Evolutionary conservation across 2,329 filamentous ascomycete genomes (phyloP).

Genomic region (Cladosporium sp.): DNA sequence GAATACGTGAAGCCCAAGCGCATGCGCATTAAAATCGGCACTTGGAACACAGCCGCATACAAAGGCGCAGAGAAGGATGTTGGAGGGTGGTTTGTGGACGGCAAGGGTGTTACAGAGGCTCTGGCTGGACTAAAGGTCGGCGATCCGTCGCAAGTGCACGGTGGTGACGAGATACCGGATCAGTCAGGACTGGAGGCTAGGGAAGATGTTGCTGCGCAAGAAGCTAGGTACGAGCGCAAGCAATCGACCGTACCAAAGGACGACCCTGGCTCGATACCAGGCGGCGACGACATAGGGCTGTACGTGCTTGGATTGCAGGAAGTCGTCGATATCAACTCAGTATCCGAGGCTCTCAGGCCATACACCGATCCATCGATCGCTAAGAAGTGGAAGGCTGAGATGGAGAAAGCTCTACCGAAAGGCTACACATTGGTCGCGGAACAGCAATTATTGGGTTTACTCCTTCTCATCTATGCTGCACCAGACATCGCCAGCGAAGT

Average conservation of each 20-base stretch:
- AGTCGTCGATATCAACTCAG: slow-evolving; percentile 79
- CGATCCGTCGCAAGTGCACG: slow-evolving; percentile 24
- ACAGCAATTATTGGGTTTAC: slow-evolving; percentile 82
- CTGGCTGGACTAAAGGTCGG: slow-evolving; percentile 55
- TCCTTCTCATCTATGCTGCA: slow-evolving; percentile 83
- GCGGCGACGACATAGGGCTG: slow-evolving; percentile 72
- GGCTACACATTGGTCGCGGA: slow-evolving; percentile 77
- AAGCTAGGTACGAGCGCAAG: slow-evolving; percentile 47
- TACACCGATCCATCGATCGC: slow-evolving; percentile 72
- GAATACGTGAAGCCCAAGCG: slow-evolving; percentile 77
- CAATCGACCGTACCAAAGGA: slow-evolving; percentile 46
- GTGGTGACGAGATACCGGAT: slow-evolving; percentile 19
- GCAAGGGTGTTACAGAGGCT: slow-evolving; percentile 66
- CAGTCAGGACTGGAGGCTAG: slow-evolving; percentile 33
- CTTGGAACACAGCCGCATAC: slow-evolving; percentile 90
- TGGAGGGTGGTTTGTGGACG: slow-evolving; percentile 81
- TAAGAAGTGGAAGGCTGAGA: slow-evolving; percentile 76
- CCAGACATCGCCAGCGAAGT: slow-evolving; percentile 72
- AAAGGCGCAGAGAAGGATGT: slow-evolving; percentile 86
- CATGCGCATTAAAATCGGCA: slow-evolving; percentile 84
- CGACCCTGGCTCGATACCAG: slow-evolving; percentile 51
- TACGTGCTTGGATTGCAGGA: slow-evolving; percentile 93
- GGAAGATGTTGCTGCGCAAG: slow-evolving; percentile 51
- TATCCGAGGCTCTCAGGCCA: slow-evolving; percentile 73
- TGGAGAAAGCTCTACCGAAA: slow-evolving; percentile 70